Conservation (phyloP, 495 filamentous ascomycete genomes). For the Chaetomium fimeti region DNA sequence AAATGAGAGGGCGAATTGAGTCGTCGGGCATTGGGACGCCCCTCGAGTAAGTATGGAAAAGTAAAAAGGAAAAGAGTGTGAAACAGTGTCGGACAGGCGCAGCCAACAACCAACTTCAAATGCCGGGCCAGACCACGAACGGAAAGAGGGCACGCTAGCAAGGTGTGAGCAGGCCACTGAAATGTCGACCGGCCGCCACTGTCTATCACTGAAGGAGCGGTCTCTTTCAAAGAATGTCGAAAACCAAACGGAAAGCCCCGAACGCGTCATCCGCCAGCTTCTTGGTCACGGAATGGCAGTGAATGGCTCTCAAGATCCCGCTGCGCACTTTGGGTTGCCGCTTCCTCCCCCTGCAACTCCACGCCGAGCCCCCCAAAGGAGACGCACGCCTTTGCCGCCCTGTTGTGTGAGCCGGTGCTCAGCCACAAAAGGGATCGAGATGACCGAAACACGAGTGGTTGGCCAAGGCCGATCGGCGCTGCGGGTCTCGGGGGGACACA, state of each 20-base stretch:
- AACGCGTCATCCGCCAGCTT: slow-evolving; percentile 10
- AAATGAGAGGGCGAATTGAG: slow-evolving; percentile 32
- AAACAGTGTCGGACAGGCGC: slow-evolving; percentile 9
- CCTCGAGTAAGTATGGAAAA: background rate
- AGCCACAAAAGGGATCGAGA: slow-evolving; percentile 25
- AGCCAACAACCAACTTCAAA: background rate
- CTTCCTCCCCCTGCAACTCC: slow-evolving; percentile 3
- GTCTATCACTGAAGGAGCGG: background rate
- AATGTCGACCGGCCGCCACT: background rate
- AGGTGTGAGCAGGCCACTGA: background rate
- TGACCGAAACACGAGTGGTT: slow-evolving; percentile 20
- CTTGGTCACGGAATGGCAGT: background rate
- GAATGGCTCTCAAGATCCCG: background rate
- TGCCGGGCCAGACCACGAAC: slow-evolving; percentile 10
- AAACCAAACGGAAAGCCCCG: background rate
- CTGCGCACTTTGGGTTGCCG: background rate
- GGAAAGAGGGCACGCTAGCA: slow-evolving; percentile 13
- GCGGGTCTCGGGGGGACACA: slow-evolving; percentile 6
- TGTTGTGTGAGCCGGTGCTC: slow-evolving; percentile 21
- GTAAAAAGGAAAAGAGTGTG: slow-evolving; percentile 6
- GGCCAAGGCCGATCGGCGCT: slow-evolving; percentile 23
- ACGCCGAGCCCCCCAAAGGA: slow-evolving; percentile 5
- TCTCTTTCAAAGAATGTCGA: background rate
- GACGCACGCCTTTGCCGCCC: slow-evolving; percentile 20
- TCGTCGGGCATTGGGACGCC: slow-evolving; percentile 37